A percentile compares a stretch with the other conserved stretches of the same genome.
Evolutionary conservation across 2,329 filamentous ascomycete species (phyloP).

Genomic region (Rutstroemia sp.): DNA sequence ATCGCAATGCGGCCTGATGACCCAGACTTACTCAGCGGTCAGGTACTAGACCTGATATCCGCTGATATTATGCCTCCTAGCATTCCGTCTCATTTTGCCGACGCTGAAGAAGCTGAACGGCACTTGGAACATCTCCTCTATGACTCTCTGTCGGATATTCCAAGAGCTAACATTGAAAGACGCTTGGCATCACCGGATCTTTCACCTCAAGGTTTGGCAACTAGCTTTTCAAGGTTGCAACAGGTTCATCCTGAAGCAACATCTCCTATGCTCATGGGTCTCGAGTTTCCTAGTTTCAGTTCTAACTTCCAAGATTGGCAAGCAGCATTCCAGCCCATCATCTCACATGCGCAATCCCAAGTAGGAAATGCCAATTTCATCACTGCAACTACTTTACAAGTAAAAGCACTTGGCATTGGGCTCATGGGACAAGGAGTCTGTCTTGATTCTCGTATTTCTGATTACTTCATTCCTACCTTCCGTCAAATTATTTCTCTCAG

Average conservation of each 20-base stretch:
- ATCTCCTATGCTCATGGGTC: slow-evolving; percentile 4
- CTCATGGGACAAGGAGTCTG: slow-evolving; percentile 12
- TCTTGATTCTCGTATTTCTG: not conserved
- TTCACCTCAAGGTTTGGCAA: slow-evolving; percentile 9
- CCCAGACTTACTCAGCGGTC: slow-evolving; percentile 2
- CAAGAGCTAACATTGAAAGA: slow-evolving; percentile 4
- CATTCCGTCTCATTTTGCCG: not conserved
- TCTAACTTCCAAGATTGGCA: slow-evolving; percentile 14
- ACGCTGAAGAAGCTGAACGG: slow-evolving; percentile 4
- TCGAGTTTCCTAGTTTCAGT: slow-evolving; percentile 9
- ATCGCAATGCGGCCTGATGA: slow-evolving; percentile 7
- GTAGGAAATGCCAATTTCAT: slow-evolving; percentile 9
- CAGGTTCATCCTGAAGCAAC: slow-evolving; percentile 6
- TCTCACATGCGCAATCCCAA: slow-evolving; percentile 3
- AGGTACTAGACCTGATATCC: slow-evolving; percentile 13
- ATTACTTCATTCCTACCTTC: slow-evolving; percentile 8
- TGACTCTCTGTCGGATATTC: slow-evolving; percentile 4
- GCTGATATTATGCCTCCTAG: not conserved
- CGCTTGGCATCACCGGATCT: slow-evolving; percentile 7
- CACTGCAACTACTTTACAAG: slow-evolving; percentile 15
- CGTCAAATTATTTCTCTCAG: slow-evolving; percentile 15
- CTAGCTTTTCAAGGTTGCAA: slow-evolving; percentile 5
- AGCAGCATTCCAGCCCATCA: slow-evolving; percentile 14
- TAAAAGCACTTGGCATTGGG: slow-evolving; percentile 9
- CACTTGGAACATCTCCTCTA: slow-evolving; percentile 7